Conservation (phyloP, 257 asterid genomes). For the Striga asiatica region DNA sequence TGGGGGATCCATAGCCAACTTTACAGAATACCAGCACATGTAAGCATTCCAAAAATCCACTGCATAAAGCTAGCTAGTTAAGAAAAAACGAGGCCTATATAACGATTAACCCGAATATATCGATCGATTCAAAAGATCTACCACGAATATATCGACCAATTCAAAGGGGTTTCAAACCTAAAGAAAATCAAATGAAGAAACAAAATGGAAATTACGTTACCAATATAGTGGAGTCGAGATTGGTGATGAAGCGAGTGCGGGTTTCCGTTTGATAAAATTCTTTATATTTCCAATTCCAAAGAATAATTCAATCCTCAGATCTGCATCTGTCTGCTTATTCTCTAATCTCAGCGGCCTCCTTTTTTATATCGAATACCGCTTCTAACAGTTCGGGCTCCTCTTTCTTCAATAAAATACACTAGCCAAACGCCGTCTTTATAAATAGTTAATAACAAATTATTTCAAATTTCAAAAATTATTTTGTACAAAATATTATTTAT, state of each 20-base stretch:
- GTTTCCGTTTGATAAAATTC: background rate
- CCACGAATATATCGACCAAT: background rate
- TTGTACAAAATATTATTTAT: too few species aligned
- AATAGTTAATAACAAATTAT: too few species aligned
- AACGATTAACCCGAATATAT: background rate
- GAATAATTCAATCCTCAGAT: slow-evolving; percentile 19
- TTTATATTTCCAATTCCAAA: slow-evolving; percentile 4
- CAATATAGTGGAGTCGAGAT: slow-evolving; percentile 9
- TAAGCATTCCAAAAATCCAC: slow-evolving; percentile 1
- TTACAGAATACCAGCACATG: background rate
- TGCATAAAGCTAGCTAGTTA: background rate
- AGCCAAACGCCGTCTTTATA: too few species aligned
- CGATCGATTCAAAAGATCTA: slow-evolving; percentile 21
- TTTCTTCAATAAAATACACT: background rate
- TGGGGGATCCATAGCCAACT: slow-evolving; percentile 8
- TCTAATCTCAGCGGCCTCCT: background rate
- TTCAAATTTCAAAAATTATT: too few species aligned
- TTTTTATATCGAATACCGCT: background rate
- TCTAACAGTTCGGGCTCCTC: background rate
- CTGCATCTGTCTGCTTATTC: slow-evolving; percentile 14
- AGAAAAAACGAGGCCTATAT: background rate
- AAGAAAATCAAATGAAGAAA: background rate
- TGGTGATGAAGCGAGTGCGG: slow-evolving; percentile 2
- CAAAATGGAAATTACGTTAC: slow-evolving; percentile 1
- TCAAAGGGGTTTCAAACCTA: background rate